These are phyloP conservation scores for Pyricularia grisea DNA, from an alignment of 2,329 filamentous ascomycete genomes.

Conservation along the genomic window DNA sequence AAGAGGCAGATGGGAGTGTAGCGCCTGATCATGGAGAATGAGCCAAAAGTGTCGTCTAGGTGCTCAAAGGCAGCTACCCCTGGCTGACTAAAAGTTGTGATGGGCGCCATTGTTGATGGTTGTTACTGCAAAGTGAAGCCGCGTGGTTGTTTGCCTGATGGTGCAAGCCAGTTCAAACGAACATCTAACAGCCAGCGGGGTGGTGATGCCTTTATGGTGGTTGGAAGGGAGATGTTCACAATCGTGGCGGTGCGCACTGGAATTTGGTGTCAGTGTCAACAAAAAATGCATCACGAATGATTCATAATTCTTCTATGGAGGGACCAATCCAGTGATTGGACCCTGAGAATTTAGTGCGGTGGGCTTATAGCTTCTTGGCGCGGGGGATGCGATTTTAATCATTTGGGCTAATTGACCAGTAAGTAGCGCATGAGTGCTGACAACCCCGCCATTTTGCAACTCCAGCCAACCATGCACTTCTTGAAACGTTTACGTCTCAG, in stretches of 20 bases:
- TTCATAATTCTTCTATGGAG: neutral
- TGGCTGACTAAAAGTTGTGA: neutral
- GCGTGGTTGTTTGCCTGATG: neutral
- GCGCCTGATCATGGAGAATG: neutral
- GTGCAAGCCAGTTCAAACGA: too few relatives aligned
- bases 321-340: neutral
- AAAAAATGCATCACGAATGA: neutral
- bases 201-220: neutral
- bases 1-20: conserved; percentile 1
- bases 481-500: too few relatives aligned
- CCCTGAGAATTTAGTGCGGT: neutral
- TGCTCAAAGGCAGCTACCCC: neutral
- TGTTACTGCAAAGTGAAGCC: neutral
- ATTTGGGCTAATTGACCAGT: too few relatives aligned
- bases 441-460: too few relatives aligned
- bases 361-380: neutral
- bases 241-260: too few relatives aligned
- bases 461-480: too few relatives aligned
- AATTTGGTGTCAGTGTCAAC: neutral
- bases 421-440: too few relatives aligned
- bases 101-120: neutral
- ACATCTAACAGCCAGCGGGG: too few relatives aligned
- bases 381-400: neutral
- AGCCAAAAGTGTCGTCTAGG: neutral
- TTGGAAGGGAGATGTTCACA: too few relatives aligned